phyloP scores from a whole-genome alignment of 1,284 basidiomycete genomes.

The Naganishia sp. region DNA sequence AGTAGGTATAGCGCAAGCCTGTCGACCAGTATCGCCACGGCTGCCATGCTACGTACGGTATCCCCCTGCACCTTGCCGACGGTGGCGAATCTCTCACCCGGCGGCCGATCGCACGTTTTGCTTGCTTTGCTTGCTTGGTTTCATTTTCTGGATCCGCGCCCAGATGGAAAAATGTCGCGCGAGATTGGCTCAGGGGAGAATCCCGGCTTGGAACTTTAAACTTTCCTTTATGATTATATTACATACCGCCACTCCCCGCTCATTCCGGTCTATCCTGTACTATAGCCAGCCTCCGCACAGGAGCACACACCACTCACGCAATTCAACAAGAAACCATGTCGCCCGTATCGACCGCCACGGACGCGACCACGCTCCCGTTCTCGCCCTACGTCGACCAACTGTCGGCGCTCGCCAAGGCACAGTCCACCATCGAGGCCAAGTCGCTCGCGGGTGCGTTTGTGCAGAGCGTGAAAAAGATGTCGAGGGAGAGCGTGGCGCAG shows the following conservation, averaged over 20 bases:
- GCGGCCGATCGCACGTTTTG: background rate
- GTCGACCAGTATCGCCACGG: too few species aligned
- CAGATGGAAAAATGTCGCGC: slow-evolving; percentile 13
- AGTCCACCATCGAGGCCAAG: slow-evolving; percentile 51
- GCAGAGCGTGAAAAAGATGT: slow-evolving; percentile 37
- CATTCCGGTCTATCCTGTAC: slow-evolving; percentile 29
- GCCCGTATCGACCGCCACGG: slow-evolving; percentile 40
- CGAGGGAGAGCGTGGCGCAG: slow-evolving; percentile 43
- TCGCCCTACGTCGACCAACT: slow-evolving; percentile 45
- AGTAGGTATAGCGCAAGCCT: too few species aligned
- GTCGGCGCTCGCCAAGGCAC: slow-evolving; percentile 45
- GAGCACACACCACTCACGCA: slow-evolving; percentile 2
- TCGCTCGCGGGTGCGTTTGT: slow-evolving; percentile 47
- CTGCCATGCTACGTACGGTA: too few species aligned
- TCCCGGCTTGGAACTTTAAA: too few species aligned
- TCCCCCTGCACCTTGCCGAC: background rate
- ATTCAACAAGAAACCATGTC: slow-evolving; percentile 38
- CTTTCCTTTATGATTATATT: too few species aligned
- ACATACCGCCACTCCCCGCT: too few species aligned
- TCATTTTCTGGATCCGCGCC: slow-evolving; percentile 15
- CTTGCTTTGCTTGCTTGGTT: slow-evolving; percentile 16
- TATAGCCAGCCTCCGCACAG: slow-evolving; percentile 28
- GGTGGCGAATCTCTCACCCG: background rate
- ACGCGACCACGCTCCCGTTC: slow-evolving; percentile 43
- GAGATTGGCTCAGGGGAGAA: slow-evolving; percentile 27